A percentile compares a stretch with the other conserved stretches of the same genome.
These are phyloP conservation scores for Porogramme epimiltina DNA, from an alignment of 1,284 basidiomycete species.

Conservation along the genomic window DNA sequence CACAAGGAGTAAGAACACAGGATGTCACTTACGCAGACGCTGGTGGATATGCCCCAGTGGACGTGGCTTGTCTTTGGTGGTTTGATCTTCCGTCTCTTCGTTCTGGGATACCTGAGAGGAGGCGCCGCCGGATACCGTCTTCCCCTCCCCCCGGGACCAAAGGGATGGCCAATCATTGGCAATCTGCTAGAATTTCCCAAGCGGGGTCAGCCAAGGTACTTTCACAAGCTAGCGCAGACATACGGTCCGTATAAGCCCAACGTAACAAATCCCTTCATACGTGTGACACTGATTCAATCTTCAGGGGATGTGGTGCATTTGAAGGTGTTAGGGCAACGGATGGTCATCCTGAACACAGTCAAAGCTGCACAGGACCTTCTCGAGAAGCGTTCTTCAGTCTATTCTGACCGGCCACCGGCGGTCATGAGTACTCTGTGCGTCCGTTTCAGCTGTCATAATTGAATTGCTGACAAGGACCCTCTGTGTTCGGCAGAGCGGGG, in stretches of 20 bases:
- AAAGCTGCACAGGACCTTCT: constrained; percentile 37
- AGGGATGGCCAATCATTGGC: background rate
- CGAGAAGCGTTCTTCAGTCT: constrained; percentile 38
- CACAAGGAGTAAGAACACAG: too few relatives aligned
- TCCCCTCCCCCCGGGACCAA: background rate
- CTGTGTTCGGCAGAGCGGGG: background rate
- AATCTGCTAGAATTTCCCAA: background rate
- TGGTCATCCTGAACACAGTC: constrained; percentile 11
- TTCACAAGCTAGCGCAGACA: background rate
- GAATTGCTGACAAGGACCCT: too few relatives aligned
- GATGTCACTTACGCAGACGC: too few relatives aligned
- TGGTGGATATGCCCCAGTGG: too few relatives aligned
- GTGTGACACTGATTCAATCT: too few relatives aligned
- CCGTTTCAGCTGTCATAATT: background rate
- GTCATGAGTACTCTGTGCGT: constrained; percentile 10
- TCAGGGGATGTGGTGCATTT: constrained; percentile 14
- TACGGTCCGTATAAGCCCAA: background rate
- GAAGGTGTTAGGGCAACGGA: constrained; percentile 3
- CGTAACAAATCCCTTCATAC: too few relatives aligned
- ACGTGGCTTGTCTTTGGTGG: too few relatives aligned
- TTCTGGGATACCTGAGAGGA: too few relatives aligned
- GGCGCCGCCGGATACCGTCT: too few relatives aligned
- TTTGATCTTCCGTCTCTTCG: too few relatives aligned
- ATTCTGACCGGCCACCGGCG: constrained; percentile 11
- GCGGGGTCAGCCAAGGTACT: background rate